Evolutionary conservation across 139 green algal species (phyloP).

Genomic region (Coelastrella sp.): DNA sequence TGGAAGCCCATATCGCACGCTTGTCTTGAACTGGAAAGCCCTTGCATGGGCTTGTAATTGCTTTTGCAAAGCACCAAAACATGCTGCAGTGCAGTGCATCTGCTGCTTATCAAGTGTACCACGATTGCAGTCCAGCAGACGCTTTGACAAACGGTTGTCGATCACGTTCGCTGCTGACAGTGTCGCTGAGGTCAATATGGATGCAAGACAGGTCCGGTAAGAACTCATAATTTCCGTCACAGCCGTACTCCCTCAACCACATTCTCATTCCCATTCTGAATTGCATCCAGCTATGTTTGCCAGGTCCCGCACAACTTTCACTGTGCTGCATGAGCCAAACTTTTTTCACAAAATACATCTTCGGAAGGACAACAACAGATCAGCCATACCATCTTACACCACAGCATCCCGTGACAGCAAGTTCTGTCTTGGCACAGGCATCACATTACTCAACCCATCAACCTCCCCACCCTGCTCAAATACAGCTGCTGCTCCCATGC

Average conservation of each 20-base stretch:
- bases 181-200: too few species aligned
- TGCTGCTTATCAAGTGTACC: background rate
- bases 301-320: background rate
- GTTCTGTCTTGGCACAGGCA: slow-evolving; percentile 1
- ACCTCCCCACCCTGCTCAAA: slow-evolving; percentile 78
- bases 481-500: slow-evolving; percentile 94
- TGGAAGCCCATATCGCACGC: background rate
- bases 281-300: too few species aligned
- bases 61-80: background rate
- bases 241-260: too few species aligned
- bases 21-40: background rate
- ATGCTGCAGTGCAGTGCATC: background rate
- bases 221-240: too few species aligned
- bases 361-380: too few species aligned
- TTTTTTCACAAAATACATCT: background rate
- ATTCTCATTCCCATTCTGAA: too few species aligned
- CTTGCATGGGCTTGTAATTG: background rate
- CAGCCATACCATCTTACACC: background rate
- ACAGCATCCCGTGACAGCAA: slow-evolving; percentile 37
- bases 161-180: too few species aligned
- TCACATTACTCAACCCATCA: slow-evolving; percentile 13
- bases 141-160: background rate
- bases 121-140: background rate
- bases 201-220: too few species aligned
- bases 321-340: background rate